Percentiles rank a stretch among this genome's conserved stretches.
phyloP scores from a whole-genome alignment of 2,329 filamentous ascomycete genomes.

The Aspergillus quadrilineatus region DNA sequence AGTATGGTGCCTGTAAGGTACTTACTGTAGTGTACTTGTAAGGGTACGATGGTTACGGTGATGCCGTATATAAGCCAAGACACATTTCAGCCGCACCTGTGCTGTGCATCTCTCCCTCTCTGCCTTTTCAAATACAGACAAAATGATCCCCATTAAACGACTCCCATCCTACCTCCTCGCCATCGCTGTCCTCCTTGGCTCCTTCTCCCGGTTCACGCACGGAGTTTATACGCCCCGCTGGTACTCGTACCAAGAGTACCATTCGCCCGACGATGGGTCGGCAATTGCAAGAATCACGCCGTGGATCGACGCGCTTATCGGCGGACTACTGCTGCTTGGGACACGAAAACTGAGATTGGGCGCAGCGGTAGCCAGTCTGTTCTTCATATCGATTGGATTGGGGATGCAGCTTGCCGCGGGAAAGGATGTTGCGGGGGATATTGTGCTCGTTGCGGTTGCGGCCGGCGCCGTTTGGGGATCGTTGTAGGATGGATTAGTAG shows the following conservation, averaged over 20 bases:
- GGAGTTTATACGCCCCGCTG: neutral
- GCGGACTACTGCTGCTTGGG: neutral
- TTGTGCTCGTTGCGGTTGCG: neutral
- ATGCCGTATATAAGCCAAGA: no score
- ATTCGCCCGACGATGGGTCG: slow-evolving; percentile 2
- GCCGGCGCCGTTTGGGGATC: no score
- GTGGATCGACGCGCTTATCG: neutral
- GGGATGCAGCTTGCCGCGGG: neutral
- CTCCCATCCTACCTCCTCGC: neutral
- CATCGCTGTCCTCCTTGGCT: neutral
- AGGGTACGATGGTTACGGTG: no score
- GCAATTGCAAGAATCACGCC: neutral
- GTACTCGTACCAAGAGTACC: slow-evolving; percentile 8
- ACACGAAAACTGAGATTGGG: neutral
- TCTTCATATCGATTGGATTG: neutral
- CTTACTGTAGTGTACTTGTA: no score
- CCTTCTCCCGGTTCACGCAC: slow-evolving; percentile 9
- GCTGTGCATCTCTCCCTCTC: no score
- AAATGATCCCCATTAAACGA: neutral
- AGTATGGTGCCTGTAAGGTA: no score
- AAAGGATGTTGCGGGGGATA: neutral
- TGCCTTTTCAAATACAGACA: no score
- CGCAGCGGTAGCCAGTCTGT: neutral
- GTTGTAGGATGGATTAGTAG: no score
- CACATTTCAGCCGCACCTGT: no score